Evolutionary conservation across 2,329 filamentous ascomycete species (phyloP).

Genomic region (Exophiala mesophila): DNA sequence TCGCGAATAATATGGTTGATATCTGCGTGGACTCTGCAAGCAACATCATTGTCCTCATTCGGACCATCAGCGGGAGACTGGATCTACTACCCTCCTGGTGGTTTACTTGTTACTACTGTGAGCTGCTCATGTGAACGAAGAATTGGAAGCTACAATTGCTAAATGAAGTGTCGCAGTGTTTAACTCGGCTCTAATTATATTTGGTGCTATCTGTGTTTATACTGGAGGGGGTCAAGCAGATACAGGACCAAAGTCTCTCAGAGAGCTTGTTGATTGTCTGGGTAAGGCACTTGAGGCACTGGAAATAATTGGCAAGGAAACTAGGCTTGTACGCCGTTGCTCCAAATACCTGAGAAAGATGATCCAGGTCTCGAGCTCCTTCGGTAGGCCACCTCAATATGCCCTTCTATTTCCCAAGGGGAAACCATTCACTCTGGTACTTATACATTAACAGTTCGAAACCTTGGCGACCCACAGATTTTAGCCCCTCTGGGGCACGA

Average conservation of each 20-base stretch:
- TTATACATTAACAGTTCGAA: too few relatives aligned
- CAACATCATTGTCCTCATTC: constrained; percentile 2
- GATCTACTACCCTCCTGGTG: constrained; percentile 6
- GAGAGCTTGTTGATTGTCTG: not conserved
- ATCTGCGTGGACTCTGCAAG: not conserved
- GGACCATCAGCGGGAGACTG: not conserved
- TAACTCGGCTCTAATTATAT: constrained; percentile 7
- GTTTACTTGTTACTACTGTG: constrained; percentile 6
- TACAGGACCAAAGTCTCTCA: not conserved
- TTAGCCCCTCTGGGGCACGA: too few relatives aligned
- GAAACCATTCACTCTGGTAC: too few relatives aligned
- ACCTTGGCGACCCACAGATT: too few relatives aligned
- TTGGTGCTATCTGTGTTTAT: constrained; percentile 4
- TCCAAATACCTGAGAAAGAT: constrained; percentile 9
- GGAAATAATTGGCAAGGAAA: constrained; percentile 3
- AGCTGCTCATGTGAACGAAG: not conserved
- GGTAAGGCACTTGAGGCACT: constrained; percentile 3
- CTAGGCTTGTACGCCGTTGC: constrained; percentile 2
- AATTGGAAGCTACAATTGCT: not conserved
- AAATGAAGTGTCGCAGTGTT: constrained; percentile 3
- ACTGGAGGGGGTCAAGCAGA: constrained; percentile 2
- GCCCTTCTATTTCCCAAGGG: too few relatives aligned
- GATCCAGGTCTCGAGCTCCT: constrained; percentile 5
- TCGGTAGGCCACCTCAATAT: too few relatives aligned
- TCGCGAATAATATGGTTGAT: constrained; percentile 3